Evolutionary conservation across 495 filamentous ascomycete species (phyloP).

Genomic region (Neurospora sp.): DNA sequence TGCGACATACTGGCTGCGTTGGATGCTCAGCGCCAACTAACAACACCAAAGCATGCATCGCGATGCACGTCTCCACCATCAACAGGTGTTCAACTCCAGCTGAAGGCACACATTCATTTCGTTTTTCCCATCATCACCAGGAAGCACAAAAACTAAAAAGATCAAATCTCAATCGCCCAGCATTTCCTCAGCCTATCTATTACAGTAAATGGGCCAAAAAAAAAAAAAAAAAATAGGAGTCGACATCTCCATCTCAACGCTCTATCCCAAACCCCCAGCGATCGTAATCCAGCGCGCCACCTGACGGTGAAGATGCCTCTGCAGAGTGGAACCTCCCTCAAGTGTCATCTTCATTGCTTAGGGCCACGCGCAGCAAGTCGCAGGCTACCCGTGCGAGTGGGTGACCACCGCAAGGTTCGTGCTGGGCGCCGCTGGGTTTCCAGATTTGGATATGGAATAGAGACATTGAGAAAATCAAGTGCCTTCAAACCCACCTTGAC

Average conservation of each 20-base stretch:
- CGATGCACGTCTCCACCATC: background rate
- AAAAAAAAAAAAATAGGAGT: constrained; percentile 31
- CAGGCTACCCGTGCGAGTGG: constrained; percentile 42
- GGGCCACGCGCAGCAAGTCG: constrained; percentile 32
- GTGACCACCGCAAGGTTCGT: constrained; percentile 42
- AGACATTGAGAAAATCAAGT: constrained; percentile 32
- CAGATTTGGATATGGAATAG: constrained; percentile 34
- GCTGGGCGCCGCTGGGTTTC: constrained; percentile 41
- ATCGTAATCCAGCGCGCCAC: constrained; percentile 44
- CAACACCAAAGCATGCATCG: background rate
- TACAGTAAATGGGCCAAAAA: too few relatives aligned
- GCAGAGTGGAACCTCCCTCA: constrained; percentile 44
- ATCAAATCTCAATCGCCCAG: background rate
- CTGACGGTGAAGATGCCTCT: constrained; percentile 43
- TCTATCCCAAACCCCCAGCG: constrained; percentile 39
- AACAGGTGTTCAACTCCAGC: background rate
- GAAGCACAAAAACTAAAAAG: background rate
- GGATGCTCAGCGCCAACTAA: background rate
- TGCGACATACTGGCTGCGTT: background rate
- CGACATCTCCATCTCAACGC: constrained; percentile 37
- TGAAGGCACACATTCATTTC: background rate
- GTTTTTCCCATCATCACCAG: background rate
- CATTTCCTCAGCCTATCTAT: background rate
- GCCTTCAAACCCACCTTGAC: constrained; percentile 37
- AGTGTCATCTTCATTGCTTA: constrained; percentile 42